Evolutionary conservation across 805 yeast genomes (phyloP).

Genomic region (Candida yuanshanica): DNA sequence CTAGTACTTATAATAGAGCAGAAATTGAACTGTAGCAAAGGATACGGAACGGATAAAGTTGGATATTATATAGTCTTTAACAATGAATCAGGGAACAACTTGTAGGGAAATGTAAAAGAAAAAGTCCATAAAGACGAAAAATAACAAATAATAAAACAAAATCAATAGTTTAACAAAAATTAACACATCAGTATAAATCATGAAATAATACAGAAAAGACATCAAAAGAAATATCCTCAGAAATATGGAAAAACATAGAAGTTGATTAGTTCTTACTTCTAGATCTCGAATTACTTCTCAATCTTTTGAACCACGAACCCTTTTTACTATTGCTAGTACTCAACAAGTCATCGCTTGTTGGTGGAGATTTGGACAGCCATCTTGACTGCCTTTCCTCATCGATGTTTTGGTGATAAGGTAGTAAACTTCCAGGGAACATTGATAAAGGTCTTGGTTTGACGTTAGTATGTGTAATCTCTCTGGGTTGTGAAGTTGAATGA

Average conservation of each 20-base stretch:
- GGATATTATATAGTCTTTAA: no score
- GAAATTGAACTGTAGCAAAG: no score
- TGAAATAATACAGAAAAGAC: background rate
- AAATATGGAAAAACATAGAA: background rate
- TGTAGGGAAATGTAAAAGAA: no score
- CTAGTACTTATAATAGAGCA: no score
- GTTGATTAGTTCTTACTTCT: constrained; percentile 1
- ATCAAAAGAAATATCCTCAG: background rate
- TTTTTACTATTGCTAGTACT: constrained; percentile 25
- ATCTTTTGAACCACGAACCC: constrained; percentile 41
- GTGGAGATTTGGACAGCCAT: constrained; percentile 15
- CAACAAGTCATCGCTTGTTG: constrained; percentile 6
- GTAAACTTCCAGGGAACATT: constrained; percentile 18
- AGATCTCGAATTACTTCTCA: constrained; percentile 33
- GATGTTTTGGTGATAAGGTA: background rate
- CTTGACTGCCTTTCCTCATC: constrained; percentile 27
- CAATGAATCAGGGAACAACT: no score
- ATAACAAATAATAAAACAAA: background rate
- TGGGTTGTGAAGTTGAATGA: background rate
- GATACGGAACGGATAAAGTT: no score
- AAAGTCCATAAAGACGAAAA: no score
- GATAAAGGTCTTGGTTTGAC: constrained; percentile 14
- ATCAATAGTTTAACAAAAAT: background rate
- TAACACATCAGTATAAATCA: background rate
- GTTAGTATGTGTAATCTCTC: background rate